Evolutionary conservation across 2,329 filamentous ascomycete species (phyloP).

Genomic region (Ilyonectria destructans): DNA sequence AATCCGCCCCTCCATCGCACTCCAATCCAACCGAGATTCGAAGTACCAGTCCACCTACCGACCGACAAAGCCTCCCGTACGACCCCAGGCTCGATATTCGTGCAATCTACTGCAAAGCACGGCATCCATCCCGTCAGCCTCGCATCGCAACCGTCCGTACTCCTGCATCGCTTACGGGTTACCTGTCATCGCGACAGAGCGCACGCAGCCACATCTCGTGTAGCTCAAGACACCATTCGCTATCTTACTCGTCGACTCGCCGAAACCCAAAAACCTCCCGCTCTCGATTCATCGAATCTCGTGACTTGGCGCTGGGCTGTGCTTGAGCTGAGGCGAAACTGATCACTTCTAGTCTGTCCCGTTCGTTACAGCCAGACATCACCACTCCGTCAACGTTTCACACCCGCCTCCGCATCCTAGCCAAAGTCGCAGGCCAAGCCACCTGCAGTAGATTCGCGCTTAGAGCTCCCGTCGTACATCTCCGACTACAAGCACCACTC

Average conservation of each 20-base stretch:
- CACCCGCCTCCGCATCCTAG: background rate
- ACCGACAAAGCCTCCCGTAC: background rate
- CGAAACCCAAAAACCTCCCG: background rate
- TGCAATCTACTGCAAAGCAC: background rate
- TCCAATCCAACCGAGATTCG: conserved; percentile 16
- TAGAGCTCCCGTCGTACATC: background rate
- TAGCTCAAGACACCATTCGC: background rate
- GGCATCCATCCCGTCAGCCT: conserved; percentile 15
- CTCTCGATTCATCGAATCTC: conserved; percentile 2
- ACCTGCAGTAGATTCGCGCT: background rate
- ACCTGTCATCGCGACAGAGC: conserved; percentile 21
- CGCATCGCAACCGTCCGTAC: conserved; percentile 22
- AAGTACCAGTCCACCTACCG: conserved; percentile 15
- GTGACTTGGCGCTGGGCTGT: conserved; percentile 9
- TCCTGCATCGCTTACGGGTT: conserved; percentile 17
- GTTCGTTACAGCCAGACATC: conserved; percentile 9
- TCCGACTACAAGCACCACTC: conserved; percentile 11
- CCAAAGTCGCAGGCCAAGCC: conserved; percentile 1
- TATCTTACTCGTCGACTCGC: conserved; percentile 4
- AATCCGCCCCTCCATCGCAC: conserved; percentile 25
- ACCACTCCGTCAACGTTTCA: conserved; percentile 6
- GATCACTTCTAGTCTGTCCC: background rate
- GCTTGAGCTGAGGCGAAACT: conserved; percentile 6
- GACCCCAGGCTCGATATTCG: background rate
- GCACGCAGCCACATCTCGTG: conserved; percentile 7